Base-by-base conservation (phyloP, 1,284 basidiomycete species). In the Calocybe gambosa region DNA sequence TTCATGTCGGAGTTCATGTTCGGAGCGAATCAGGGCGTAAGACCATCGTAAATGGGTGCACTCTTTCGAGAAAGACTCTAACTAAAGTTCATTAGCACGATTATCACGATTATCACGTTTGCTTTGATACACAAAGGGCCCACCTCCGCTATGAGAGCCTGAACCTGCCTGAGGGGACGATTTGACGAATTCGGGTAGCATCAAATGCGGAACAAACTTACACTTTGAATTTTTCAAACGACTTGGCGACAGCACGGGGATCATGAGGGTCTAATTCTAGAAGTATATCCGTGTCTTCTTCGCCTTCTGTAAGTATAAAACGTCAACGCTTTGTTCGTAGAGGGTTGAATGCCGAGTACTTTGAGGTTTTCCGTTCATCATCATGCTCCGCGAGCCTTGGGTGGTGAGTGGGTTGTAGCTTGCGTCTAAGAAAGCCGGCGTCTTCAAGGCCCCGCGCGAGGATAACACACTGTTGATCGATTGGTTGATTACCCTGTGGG, bases 11-110 rank as follows among this genome's bases (percentile, higher is more conserved):
- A 56, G 47, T 28, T 51, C 51, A 23, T 33, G 36, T 4, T 46
- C 36, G 12, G 53, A 42, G 23, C 53, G 39, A 36, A 56, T 51
- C 7, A 56, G 43, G 19, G 49, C 50, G 38, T 56, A 56, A 2
- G 51, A 53, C 31, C 51, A 39, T 16, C 53, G 51, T 13, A 56
- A 28, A 31, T 51, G 46, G 10, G 45, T 45, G 39, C 55, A 55
- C 39, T 50, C 50, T 7, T 31, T 25, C 12, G 47, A 35, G 13
- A 56, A 52, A 8, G 13, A 33, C 9, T 39, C 49, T 2, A 56
- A 47, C 53, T 56, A 15, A 5, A 34, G 21, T 34, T 5, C 25
- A 26, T 26, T n/a, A n/a, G n/a, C 9, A 10, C n/a, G 4, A 15
- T 15, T 6, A 15, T 5, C 8, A 12, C 15, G n/a, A 12, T 12